phyloP scores from a whole-genome alignment of 2,329 filamentous ascomycete genomes.

The Leptoxyphium fumago region DNA sequence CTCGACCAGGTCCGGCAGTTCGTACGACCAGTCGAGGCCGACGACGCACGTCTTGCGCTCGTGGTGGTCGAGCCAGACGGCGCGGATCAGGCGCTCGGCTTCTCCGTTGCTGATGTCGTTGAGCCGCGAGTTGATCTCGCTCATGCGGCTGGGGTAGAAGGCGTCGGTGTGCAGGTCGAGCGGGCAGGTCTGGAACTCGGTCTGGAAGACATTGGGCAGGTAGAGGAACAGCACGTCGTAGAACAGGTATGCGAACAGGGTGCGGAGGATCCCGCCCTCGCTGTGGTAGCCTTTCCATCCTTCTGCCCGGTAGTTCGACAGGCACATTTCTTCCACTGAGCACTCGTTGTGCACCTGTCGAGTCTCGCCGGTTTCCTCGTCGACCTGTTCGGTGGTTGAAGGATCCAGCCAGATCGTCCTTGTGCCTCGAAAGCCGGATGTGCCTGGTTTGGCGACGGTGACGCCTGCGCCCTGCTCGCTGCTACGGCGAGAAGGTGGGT shows the following conservation, averaged over 20 bases:
- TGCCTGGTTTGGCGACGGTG: conserved; percentile 22
- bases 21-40: conserved; percentile 82
- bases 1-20: conserved; percentile 61
- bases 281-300: conserved; percentile 94
- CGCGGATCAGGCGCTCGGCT: conserved; percentile 50
- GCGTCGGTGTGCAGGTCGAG: conserved; percentile 85
- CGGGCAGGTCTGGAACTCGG: conserved; percentile 83
- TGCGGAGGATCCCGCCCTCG: conserved; percentile 85
- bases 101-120: conserved; percentile 77
- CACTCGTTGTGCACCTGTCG: conserved; percentile 36
- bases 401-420: conserved; percentile 83
- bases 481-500: conserved; percentile 10
- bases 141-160: conserved; percentile 74
- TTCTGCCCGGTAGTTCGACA: conserved; percentile 60
- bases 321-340: conserved; percentile 84
- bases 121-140: conserved; percentile 76
- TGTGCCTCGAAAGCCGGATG: conserved; percentile 32
- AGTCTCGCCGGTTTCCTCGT: conserved; percentile 1
- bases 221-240: conserved; percentile 87
- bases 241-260: conserved; percentile 70
- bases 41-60: conserved; percentile 71
- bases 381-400: conserved; percentile 16
- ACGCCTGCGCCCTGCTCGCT: conserved; percentile 21
- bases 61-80: conserved; percentile 53
- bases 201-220: conserved; percentile 94